These are phyloP conservation scores for Dimargaris verticillata DNA, from an alignment of 192 early-diverging fungal genomes.

Conservation along the genomic window DNA sequence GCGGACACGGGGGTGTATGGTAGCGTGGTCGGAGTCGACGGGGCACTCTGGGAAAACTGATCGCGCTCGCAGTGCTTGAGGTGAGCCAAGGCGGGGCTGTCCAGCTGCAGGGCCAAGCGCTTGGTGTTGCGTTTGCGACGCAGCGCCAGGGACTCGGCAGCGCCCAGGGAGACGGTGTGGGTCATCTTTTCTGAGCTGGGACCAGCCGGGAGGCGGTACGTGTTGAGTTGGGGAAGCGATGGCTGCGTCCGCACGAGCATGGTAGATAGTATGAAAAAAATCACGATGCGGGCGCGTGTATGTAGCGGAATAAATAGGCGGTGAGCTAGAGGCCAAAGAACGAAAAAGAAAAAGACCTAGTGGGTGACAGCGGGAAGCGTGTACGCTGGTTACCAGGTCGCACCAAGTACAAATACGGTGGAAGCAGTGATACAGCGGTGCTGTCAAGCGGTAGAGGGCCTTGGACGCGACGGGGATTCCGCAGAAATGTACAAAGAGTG, in stretches of 20 bases:
- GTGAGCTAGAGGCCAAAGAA: too few relatives aligned
- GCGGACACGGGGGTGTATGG: slow-evolving; percentile 6
- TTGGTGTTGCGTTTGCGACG: slow-evolving; percentile 10
- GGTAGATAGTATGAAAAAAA: neutral
- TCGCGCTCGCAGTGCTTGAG: neutral
- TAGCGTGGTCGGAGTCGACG: neutral
- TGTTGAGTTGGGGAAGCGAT: neutral
- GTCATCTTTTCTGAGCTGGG: neutral
- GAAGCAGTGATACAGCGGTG: too few relatives aligned
- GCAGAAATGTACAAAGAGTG: too few relatives aligned
- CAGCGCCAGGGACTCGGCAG: neutral
- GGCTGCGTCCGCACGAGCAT: neutral
- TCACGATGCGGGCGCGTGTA: neutral
- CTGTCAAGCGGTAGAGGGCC: too few relatives aligned
- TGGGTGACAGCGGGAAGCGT: too few relatives aligned
- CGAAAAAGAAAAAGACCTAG: too few relatives aligned
- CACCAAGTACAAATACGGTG: too few relatives aligned
- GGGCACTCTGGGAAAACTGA: neutral
- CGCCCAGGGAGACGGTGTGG: neutral
- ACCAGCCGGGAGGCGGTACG: neutral
- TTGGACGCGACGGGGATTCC: too few relatives aligned
- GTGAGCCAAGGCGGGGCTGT: neutral
- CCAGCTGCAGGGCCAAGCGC: slow-evolving; percentile 6
- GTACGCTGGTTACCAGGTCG: too few relatives aligned
- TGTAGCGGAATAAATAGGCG: too few relatives aligned